Evolutionary conservation across 2,329 filamentous ascomycete genomes (phyloP).

Genomic region (Cercospora sesami): DNA sequence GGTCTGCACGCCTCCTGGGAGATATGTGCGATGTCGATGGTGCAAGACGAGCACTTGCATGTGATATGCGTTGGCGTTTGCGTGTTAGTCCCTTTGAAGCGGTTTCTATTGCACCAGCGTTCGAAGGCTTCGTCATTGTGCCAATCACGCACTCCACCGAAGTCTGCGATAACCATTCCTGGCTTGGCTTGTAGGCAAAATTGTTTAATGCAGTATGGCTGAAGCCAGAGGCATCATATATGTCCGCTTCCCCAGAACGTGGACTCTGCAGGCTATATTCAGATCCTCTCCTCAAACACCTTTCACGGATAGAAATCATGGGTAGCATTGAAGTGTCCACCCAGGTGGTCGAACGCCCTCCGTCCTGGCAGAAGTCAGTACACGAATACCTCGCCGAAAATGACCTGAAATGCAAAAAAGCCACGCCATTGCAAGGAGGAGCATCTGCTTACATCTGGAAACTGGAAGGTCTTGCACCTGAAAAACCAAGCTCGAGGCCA

Average conservation of each 20-base stretch:
- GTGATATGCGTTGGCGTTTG: not conserved
- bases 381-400: slow-evolving; percentile 14
- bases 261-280: not conserved
- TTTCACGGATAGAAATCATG: not conserved
- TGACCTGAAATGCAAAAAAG: slow-evolving; percentile 7
- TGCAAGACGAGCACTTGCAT: not conserved
- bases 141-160: not conserved
- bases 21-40: not conserved
- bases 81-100: not conserved
- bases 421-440: slow-evolving; percentile 17
- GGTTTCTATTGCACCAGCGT: not conserved
- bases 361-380: slow-evolving; percentile 9
- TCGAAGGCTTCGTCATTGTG: not conserved
- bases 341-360: slow-evolving; percentile 13
- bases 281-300: not conserved
- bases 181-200: not conserved
- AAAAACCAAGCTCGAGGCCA: not conserved
- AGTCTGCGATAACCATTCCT: not conserved
- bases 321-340: slow-evolving; percentile 6
- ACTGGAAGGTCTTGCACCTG: slow-evolving; percentile 6
- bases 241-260: not conserved
- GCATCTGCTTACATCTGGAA: slow-evolving; percentile 19
- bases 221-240: not conserved
- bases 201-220: not conserved
- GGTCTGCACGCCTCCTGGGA: not conserved